Base-by-base conservation (phyloP, 768 basidiomycete species). In the Sporobolomyces roseus region DNA sequence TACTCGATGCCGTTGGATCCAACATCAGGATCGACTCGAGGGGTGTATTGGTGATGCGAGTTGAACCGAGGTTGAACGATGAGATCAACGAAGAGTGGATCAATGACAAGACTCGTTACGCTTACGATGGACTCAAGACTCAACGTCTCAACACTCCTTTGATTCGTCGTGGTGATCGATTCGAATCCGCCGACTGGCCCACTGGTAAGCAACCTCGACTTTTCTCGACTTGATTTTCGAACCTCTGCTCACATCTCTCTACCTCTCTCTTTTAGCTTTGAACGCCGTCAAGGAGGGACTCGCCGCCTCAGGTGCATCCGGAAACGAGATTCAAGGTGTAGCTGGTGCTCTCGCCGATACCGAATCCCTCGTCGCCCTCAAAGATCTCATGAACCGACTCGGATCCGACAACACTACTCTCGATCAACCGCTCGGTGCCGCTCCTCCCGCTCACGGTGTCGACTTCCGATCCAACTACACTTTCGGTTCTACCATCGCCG, bases 1-100 rank as follows among this genome's bases (percentile, higher is more conserved):
- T 94, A 23, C 79, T 93, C 78, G 96, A 99, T 79, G 96, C 93
- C 21, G 81, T 99, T 52, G 96, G 96, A 19, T 92, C 90, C 69
- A 98, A 97, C 79, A 96, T 99, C 78, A 88, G 93, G 51, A 84
- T 99, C 63, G 93, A 99, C 79, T 93, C 93, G 43, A 85, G 94
- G 41, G 93, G 93, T 46, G 88, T 94, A 7, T 86, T 91, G 78
- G 94, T 98, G 71, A 98, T 98, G 93, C 88, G 96, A 56, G 84
- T 99, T 74, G 93, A 96, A 77, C 96, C 96, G 2, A 85, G 89
- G 76, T 90, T 91, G 56, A 98, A 97, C 78, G 96, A 98, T 79
- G 90, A 96, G 74, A 87, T 99, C 72, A 99, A 99, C 79, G 96
- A 99, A 82, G 96, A 99, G 79, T 98, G 96, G 96, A 94, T 99